Evolutionary conservation across 306 rosid genomes (phyloP).

Genomic region (Acacia acuminata): DNA sequence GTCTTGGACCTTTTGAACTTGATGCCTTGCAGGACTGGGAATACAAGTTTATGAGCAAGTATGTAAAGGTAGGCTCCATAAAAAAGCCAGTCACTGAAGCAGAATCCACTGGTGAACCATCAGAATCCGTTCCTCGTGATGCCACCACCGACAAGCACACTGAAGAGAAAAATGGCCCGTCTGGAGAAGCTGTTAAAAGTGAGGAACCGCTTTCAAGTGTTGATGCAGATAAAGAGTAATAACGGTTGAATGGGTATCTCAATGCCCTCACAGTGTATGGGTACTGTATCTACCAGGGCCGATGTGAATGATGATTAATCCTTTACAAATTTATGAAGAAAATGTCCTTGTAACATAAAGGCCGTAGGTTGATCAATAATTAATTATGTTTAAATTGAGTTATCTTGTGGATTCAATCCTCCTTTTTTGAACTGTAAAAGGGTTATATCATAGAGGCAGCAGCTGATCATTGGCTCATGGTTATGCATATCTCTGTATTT

Average conservation of each 20-base stretch:
- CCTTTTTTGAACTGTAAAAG: neutral
- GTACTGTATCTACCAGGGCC: constrained; percentile 17
- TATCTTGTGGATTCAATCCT: neutral
- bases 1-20: constrained; percentile 80
- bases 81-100: constrained; percentile 46
- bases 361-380: constrained; percentile 34
- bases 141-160: constrained; percentile 1
- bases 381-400: neutral
- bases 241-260: constrained; percentile 1
- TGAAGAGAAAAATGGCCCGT: constrained; percentile 47
- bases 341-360: neutral
- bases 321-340: constrained; percentile 28
- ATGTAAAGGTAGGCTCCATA: constrained; percentile 69
- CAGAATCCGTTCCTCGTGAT: constrained; percentile 39
- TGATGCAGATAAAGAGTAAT: constrained; percentile 44
- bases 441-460: neutral
- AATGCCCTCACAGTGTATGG: constrained; percentile 6
- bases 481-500: neutral
- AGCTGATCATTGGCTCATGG: neutral
- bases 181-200: constrained; percentile 51
- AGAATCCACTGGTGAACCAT: constrained; percentile 46
- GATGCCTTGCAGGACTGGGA: constrained; percentile 98
- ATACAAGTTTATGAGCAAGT: constrained; percentile 88
- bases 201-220: constrained; percentile 52
- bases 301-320: constrained; percentile 16